phyloP scores from a whole-genome alignment of 805 yeast species.

The Cyberlindnera saturnus region DNA sequence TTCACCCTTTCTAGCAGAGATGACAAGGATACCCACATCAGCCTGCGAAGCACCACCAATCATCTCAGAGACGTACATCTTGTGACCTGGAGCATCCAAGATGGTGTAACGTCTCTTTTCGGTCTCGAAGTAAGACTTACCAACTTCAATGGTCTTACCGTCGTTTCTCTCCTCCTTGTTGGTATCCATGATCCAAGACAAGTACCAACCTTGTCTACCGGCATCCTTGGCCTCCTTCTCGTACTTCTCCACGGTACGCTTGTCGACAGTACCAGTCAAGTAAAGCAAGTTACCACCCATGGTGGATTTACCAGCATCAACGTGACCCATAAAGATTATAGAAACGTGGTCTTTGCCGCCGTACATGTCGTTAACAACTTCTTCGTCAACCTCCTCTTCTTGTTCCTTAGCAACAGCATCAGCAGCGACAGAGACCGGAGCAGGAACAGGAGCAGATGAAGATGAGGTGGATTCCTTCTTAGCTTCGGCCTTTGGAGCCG shows the following conservation, averaged over 20 bases:
- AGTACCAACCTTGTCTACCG: conserved; percentile 99
- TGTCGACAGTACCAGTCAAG: conserved; percentile 95
- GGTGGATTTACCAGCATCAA: conserved; percentile 98
- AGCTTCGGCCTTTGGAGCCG: conserved; percentile 17
- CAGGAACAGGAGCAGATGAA: conserved; percentile 16
- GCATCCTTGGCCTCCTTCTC: conserved; percentile 99
- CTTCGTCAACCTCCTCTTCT: conserved; percentile 81
- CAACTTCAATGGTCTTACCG: conserved; percentile 99
- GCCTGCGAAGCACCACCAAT: conserved; percentile 99
- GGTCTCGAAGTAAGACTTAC: conserved; percentile 95
- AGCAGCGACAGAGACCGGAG: conserved; percentile 21
- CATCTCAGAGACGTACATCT: conserved; percentile 98
- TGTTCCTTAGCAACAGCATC: conserved; percentile 59
- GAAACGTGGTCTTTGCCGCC: conserved; percentile 98
- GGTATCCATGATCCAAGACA: conserved; percentile 99
- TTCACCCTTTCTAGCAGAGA: conserved; percentile 98
- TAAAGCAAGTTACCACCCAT: conserved; percentile 97
- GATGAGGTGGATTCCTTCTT: conserved; percentile 8
- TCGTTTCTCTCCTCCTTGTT: conserved; percentile 98
- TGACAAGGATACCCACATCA: conserved; percentile 94
- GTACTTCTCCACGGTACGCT: conserved; percentile 96
- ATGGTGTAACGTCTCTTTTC: conserved; percentile 97
- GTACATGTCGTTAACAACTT: conserved; percentile 84
- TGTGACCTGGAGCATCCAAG: conserved; percentile 99
- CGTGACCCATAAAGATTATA: conserved; percentile 98